These are phyloP conservation scores for Leccinum angustisporum DNA, from an alignment of 1,284 basidiomycete species.

Conservation along the genomic window DNA sequence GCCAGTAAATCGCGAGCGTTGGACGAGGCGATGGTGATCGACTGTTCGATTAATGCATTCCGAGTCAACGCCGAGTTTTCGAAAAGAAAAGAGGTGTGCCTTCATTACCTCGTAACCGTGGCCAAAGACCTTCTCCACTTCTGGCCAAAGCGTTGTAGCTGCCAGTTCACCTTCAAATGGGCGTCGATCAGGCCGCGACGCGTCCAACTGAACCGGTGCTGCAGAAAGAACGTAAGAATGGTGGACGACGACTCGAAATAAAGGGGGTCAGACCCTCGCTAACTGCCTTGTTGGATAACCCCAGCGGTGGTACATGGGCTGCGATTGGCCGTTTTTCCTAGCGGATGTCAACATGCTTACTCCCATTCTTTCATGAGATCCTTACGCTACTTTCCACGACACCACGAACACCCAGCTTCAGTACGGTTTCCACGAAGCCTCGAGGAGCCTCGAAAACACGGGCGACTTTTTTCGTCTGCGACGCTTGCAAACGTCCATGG, in stretches of 20 bases:
- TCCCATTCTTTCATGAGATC: neutral
- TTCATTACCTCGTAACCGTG: conserved; percentile 90
- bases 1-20: conserved; percentile 74
- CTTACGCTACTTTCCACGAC: conserved; percentile 48
- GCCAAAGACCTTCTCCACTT: conserved; percentile 95
- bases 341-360: conserved; percentile 10
- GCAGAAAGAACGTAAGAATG: conserved; percentile 5
- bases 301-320: conserved; percentile 76
- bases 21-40: conserved; percentile 76
- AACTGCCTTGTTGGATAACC: conserved; percentile 70
- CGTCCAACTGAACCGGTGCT: conserved; percentile 20
- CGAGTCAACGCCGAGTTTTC: conserved; percentile 6
- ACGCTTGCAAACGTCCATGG: conserved; percentile 80
- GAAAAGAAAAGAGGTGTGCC: conserved; percentile 3
- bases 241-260: neutral
- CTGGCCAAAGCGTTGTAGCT: conserved; percentile 91
- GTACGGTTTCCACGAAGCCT: conserved; percentile 67
- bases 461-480: conserved; percentile 90
- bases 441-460: conserved; percentile 88
- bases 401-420: conserved; percentile 48
- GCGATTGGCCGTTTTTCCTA: conserved; percentile 46
- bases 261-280: conserved; percentile 47
- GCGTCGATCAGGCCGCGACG: conserved; percentile 41
- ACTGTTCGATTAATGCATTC: conserved; percentile 43
- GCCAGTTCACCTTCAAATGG: conserved; percentile 85